A percentile compares a stretch with the other conserved stretches of the same genome.
Evolutionary conservation across 441 rosid species (phyloP).

Genomic region (Euphorbia corollata): DNA sequence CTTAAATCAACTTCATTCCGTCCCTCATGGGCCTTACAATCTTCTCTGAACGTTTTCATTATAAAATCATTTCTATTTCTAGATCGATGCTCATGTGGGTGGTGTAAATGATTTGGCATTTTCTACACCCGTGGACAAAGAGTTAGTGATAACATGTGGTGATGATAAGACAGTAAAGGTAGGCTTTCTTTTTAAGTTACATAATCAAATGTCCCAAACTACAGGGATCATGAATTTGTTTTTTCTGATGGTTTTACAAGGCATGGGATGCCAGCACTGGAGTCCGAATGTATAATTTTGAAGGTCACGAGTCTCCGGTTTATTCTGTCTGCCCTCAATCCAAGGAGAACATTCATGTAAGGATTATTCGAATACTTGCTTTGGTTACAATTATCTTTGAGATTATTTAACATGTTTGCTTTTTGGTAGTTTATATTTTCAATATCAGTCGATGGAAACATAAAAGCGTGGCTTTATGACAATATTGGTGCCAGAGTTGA

Average conservation of each 20-base stretch:
- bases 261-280: slow-evolving; percentile 46
- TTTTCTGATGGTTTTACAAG: slow-evolving; percentile 23
- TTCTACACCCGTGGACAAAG: slow-evolving; percentile 30
- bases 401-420: slow-evolving; percentile 1
- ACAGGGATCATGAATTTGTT: background rate
- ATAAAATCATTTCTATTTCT: slow-evolving; percentile 8
- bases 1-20: slow-evolving; percentile 1
- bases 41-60: background rate
- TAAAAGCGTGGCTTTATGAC: slow-evolving; percentile 55
- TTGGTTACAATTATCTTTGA: background rate
- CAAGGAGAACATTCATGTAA: slow-evolving; percentile 39
- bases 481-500: slow-evolving; percentile 37
- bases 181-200: slow-evolving; percentile 3
- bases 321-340: slow-evolving; percentile 44
- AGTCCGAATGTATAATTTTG: slow-evolving; percentile 31
- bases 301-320: slow-evolving; percentile 53
- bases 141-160: slow-evolving; percentile 45
- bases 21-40: background rate
- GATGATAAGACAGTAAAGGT: slow-evolving; percentile 58
- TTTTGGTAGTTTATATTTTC: slow-evolving; percentile 43
- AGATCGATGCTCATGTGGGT: slow-evolving; percentile 63
- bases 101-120: slow-evolving; percentile 53
- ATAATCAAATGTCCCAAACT: background rate
- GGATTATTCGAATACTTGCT: slow-evolving; percentile 5
- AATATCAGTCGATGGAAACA: slow-evolving; percentile 46